Evolutionary conservation across 345 rosid genomes (phyloP).

Genomic region (Moricandia arvensis): DNA sequence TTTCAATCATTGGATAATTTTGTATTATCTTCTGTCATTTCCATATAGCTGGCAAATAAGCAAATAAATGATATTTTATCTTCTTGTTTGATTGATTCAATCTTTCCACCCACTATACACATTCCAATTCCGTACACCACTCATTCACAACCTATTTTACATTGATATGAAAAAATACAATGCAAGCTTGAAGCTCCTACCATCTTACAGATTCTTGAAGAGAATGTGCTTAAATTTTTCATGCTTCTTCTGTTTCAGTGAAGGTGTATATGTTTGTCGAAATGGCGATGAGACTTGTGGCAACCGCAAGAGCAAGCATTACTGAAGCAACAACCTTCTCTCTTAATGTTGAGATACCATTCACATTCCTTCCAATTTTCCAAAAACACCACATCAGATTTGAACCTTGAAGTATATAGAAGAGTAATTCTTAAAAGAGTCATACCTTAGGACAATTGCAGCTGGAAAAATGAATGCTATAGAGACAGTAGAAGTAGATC

Average conservation of each 20-base stretch:
- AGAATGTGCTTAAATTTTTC: background rate
- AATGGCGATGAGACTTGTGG: constrained; percentile 46
- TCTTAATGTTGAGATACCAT: constrained; percentile 43
- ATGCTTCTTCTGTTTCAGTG: constrained; percentile 16
- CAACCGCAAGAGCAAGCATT: constrained; percentile 44
- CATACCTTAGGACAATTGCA: constrained; percentile 69
- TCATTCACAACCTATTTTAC: constrained; percentile 20
- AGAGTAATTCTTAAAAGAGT: background rate
- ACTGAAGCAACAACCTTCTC: constrained; percentile 44
- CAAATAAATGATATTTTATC: background rate
- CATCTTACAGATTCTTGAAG: constrained; percentile 18
- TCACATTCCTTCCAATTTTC: constrained; percentile 39
- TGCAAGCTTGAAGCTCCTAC: constrained; percentile 5
- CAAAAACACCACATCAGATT: background rate
- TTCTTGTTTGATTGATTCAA: background rate
- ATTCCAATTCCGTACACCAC: background rate
- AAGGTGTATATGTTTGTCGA: constrained; percentile 38
- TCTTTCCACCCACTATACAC: background rate
- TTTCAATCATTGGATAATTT: no score
- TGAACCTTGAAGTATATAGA: background rate
- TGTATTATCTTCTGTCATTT: background rate
- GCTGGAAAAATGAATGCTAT: constrained; percentile 88
- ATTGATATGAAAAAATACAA: constrained; percentile 10
- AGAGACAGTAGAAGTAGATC: constrained; percentile 80
- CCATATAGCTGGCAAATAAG: background rate